Base-by-base conservation (phyloP, 768 basidiomycete genomes). In the Sutorius australiensis region DNA sequence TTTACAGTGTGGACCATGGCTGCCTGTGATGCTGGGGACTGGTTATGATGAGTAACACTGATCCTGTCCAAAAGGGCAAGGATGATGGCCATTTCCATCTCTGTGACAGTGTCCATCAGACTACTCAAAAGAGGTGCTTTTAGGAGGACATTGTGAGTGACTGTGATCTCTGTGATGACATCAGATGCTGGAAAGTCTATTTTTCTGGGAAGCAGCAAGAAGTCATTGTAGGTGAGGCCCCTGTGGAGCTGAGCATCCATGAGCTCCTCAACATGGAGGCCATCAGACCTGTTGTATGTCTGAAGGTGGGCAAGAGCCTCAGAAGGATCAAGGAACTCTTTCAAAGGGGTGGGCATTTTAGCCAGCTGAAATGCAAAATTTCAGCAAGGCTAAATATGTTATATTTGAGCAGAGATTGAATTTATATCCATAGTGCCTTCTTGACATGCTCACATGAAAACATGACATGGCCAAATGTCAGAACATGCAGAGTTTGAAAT, bases 41-140 rank as follows among this genome's bases (percentile, higher is more conserved):
- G 91, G 71, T 98, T 99, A 73, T 99, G 94, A 70, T 99, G 95
- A 63, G 98, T 98, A 66, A 98, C 91, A 74, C 97, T 95, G 56
- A 98, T 89, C 50, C 95, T 97, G 45, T 97, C 97, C 51, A 95
- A 82, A 49, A 99, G 85, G 79, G 93, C 92, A 80, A 95, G 84
- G 46, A 86, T 76, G 67, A 95, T 92, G 30, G 92, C 92, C 91
- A 95, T 95, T 54, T 91, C 84, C 49, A 80, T 83, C 73, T 98
- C 97, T 1, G 97, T 98, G 61, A 98, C 97, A 41, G 97, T 99
- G 75, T 99, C 97, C 97, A 99, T 99, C 14, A 97, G 95, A 47
- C 92, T 95, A 69, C 92, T 95, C 77, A 98, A 77, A 74, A 99
- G 95, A 0, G 95, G 97, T 0, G 94, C 95, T 75, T 93, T 98